Percentiles rank a stretch among this genome's conserved stretches.
phyloP scores from a whole-genome alignment of 2,329 filamentous ascomycete genomes.

The Aspergillus glaucus region DNA sequence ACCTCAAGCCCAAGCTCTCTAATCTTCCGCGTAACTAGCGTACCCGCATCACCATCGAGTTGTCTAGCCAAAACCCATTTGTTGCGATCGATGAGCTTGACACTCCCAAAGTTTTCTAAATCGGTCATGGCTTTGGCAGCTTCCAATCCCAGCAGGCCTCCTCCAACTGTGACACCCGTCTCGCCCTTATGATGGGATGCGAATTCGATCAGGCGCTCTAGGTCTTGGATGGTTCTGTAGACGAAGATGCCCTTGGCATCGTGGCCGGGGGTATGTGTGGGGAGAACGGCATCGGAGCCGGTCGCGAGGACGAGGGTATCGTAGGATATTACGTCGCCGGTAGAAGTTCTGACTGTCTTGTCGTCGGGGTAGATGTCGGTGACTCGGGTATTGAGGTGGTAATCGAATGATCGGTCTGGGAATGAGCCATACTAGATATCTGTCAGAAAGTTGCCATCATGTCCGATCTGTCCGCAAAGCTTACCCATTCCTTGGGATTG shows the following conservation, averaged over 20 bases:
- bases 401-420: constrained; percentile 62
- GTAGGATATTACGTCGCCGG: constrained; percentile 65
- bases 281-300: constrained; percentile 76
- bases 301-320: constrained; percentile 79
- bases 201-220: constrained; percentile 70
- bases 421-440: constrained; percentile 57
- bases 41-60: constrained; percentile 72
- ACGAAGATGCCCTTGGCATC: constrained; percentile 82
- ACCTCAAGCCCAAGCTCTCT: constrained; percentile 72
- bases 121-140: constrained; percentile 91
- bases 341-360: constrained; percentile 65
- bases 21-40: constrained; percentile 76
- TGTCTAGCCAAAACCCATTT: constrained; percentile 77
- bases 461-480: constrained; percentile 7
- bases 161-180: constrained; percentile 71
- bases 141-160: constrained; percentile 77
- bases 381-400: constrained; percentile 69
- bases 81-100: constrained; percentile 76
- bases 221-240: constrained; percentile 77
- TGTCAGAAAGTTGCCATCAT: not conserved
- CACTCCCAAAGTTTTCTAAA: constrained; percentile 63
- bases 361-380: constrained; percentile 57
- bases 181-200: constrained; percentile 61
- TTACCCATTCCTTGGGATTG: constrained; percentile 75
- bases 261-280: constrained; percentile 64